These are phyloP conservation scores for Senecio squalidus DNA, from an alignment of 140 eudicot species.

Conservation along the genomic window DNA sequence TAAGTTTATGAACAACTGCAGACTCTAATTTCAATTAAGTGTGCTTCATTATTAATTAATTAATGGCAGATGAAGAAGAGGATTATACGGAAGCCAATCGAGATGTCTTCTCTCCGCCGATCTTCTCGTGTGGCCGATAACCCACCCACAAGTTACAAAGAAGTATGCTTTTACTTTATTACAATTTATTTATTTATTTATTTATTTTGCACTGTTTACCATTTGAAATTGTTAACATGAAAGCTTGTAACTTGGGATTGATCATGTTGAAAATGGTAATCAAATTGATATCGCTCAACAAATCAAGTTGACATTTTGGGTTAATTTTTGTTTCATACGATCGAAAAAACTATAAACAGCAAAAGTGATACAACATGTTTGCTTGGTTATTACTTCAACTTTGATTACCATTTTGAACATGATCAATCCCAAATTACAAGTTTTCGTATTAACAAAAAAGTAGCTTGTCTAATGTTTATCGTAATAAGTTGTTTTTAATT, in stretches of 20 bases:
- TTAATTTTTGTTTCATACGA: no score
- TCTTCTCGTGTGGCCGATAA: slow-evolving; percentile 66
- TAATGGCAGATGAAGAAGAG: slow-evolving; percentile 52
- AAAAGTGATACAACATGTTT: not conserved
- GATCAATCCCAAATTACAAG: no score
- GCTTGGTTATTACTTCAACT: not conserved
- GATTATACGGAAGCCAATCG: slow-evolving; percentile 41
- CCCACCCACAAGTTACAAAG: slow-evolving; percentile 66
- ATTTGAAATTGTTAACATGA: no score
- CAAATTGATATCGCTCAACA: no score
- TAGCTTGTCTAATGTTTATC: no score
- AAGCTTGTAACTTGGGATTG: no score
- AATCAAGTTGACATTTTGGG: no score
- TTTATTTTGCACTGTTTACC: no score
- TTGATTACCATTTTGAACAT: not conserved
- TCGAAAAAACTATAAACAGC: not conserved
- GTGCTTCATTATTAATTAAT: not conserved
- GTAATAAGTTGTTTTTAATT: no score
- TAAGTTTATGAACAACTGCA: slow-evolving; percentile 1
- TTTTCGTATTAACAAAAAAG: not conserved
- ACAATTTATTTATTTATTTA: no score
- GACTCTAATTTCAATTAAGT: not conserved
- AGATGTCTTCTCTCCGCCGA: slow-evolving; percentile 45
- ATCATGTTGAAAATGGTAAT: no score
- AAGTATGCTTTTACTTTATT: slow-evolving; percentile 42